These are phyloP conservation scores for Spergularia marina DNA, from an alignment of 148 eudicot species.

Conservation along the genomic window DNA sequence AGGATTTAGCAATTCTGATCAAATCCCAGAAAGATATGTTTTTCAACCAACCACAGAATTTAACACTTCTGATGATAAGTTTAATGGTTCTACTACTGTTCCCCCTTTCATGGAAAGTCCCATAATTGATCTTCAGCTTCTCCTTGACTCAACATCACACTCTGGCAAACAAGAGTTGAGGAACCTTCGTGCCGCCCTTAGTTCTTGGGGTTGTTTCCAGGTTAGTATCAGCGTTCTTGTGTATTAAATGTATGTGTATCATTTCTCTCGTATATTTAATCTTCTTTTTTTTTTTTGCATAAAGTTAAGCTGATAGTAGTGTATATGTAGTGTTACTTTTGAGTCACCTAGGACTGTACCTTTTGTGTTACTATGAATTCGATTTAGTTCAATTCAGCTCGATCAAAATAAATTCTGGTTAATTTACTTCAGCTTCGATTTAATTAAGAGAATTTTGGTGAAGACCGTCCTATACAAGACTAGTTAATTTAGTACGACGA, in stretches of 20 bases:
- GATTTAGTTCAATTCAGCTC: background rate
- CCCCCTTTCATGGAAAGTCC: conserved; percentile 20
- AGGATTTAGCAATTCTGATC: background rate
- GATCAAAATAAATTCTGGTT: background rate
- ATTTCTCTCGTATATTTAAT: too few relatives aligned
- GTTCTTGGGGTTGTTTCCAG: conserved; percentile 52
- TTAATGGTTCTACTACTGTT: background rate
- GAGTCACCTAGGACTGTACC: too few relatives aligned
- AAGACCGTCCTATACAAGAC: too few relatives aligned
- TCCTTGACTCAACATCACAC: conserved; percentile 23
- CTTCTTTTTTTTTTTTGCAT: too few relatives aligned
- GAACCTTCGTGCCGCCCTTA: conserved; percentile 38
- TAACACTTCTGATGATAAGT: background rate
- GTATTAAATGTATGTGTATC: too few relatives aligned
- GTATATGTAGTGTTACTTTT: too few relatives aligned
- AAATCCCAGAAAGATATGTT: conserved; percentile 33
- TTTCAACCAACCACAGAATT: conserved; percentile 4
- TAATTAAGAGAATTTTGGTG: too few relatives aligned
- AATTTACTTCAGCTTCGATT: too few relatives aligned
- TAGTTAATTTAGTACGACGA: background rate
- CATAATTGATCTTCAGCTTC: conserved; percentile 39
- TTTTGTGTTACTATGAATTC: background rate
- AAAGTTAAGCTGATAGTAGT: too few relatives aligned
- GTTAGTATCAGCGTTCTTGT: conserved; percentile 5
- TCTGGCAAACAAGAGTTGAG: conserved; percentile 21